Base-by-base conservation (phyloP, 306 rosid genomes). In the Prunus davidiana region DNA sequence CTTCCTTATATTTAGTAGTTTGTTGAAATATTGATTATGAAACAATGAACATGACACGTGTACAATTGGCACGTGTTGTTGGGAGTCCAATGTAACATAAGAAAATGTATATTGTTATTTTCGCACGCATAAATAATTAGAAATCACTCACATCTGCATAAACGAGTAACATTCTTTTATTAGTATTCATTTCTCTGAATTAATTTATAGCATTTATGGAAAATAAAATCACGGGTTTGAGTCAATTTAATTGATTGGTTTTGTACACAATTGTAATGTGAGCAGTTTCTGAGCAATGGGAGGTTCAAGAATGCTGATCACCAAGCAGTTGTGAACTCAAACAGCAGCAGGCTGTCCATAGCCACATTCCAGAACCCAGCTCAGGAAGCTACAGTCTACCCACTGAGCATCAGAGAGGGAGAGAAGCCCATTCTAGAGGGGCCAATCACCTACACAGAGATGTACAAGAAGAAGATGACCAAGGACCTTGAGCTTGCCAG, bases 221-320 rank as follows among this genome's bases (percentile, higher is more conserved):
- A 18, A 18, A 34, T 32, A 64, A 51, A 18, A 52, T 19, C 12
- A 8, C 5, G 20, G n/a, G 34, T 24, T 34, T 13, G 47, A 69
- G 30, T 34, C 27, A 52, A 24, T 38, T 51, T 4, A 54, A 63
- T 19, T 30, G 45, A 63, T 62, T 62, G 12, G 14, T 28, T 38
- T 12, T 64, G 13, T 58, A 13, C 4, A 13, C 16, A 11, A 8
- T 41, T 28, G 12, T 49, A 38, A 38, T 7, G 41, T 22, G 60
- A 19, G 84, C 75, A 92, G 98, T 89, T 14, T 85, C 75, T 95
- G 68, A 90, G 99, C 64, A 92, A 95, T 61, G 97, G 99, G 70
- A 89, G 97, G 84, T 95, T 95, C 86, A 95, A 84, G 87, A 95
- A 87, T 22, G 99, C 97, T 10, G 97, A 95, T 66, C 99, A 95